Percentiles rank a stretch among this genome's conserved stretches.
These are phyloP conservation scores for Globisporangium okanoganense DNA, from an alignment of 352 stramenopile genomes.

Conservation along the genomic window DNA sequence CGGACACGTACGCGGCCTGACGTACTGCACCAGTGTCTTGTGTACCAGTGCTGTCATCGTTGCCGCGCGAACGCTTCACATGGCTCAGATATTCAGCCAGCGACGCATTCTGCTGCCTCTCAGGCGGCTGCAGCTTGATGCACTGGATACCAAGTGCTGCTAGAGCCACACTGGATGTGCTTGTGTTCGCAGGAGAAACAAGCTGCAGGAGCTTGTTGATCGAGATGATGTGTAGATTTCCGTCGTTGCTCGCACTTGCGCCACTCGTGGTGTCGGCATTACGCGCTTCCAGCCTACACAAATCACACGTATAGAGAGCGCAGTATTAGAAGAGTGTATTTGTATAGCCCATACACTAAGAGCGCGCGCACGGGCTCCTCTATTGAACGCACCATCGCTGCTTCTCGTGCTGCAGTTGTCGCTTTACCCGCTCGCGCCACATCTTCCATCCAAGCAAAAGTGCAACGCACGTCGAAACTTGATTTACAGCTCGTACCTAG, in stretches of 20 bases:
- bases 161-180: background rate
- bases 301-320: background rate
- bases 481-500: background rate
- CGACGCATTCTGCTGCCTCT: background rate
- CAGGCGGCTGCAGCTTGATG: background rate
- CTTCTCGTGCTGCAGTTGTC: slow-evolving; percentile 10
- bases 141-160: background rate
- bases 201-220: slow-evolving; percentile 7
- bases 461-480: background rate
- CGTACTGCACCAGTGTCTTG: background rate
- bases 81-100: background rate
- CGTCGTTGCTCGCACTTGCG: too few species aligned
- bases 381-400: slow-evolving; percentile 7
- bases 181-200: background rate
- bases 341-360: background rate
- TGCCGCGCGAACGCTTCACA: background rate
- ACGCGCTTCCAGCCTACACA: background rate
- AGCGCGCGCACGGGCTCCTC: background rate
- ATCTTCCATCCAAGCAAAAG: background rate
- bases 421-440: slow-evolving; percentile 13
- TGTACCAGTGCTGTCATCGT: background rate
- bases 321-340: background rate
- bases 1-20: slow-evolving; percentile 30
- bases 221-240: slow-evolving; percentile 4
- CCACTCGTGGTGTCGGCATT: background rate